A percentile compares a stretch with the other conserved stretches of the same genome.
Evolutionary conservation across 179 eudicot genomes (phyloP).

Genomic region (Nepenthes alata): DNA sequence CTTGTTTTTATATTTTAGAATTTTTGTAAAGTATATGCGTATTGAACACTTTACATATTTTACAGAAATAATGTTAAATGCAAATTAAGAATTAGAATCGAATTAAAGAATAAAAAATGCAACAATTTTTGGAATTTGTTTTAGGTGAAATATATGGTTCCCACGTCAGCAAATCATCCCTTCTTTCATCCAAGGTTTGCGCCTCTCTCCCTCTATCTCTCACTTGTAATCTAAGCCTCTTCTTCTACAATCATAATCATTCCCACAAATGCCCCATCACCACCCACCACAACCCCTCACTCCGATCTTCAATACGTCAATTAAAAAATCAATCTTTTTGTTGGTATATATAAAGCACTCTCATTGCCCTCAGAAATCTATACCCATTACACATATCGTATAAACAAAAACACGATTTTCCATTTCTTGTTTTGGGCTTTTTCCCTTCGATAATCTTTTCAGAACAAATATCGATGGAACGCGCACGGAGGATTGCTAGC

Average conservation of each 20-base stretch:
- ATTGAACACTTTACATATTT: too few relatives aligned
- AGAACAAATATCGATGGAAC: constrained; percentile 39
- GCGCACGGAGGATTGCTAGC: constrained; percentile 67
- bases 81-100: too few relatives aligned
- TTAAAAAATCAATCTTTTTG: not conserved
- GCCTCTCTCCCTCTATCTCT: constrained; percentile 8
- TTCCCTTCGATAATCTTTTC: not conserved
- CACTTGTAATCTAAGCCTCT: not conserved
- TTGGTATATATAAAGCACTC: not conserved
- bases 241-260: too few relatives aligned
- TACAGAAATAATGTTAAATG: too few relatives aligned
- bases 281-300: not conserved
- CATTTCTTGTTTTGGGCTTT: constrained; percentile 9
- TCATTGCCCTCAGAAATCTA: constrained; percentile 9
- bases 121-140: too few relatives aligned
- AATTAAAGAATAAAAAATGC: too few relatives aligned
- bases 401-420: not conserved
- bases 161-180: constrained; percentile 10
- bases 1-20: too few relatives aligned
- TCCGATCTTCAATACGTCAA: too few relatives aligned
- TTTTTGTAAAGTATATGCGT: too few relatives aligned
- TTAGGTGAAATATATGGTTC: constrained; percentile 1
- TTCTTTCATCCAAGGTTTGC: constrained; percentile 15
- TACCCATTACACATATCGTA: constrained; percentile 14
- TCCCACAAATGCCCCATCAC: not conserved